These are phyloP conservation scores for Phyllosticta citribraziliensis DNA, from an alignment of 2,329 filamentous ascomycete genomes.

Conservation along the genomic window DNA sequence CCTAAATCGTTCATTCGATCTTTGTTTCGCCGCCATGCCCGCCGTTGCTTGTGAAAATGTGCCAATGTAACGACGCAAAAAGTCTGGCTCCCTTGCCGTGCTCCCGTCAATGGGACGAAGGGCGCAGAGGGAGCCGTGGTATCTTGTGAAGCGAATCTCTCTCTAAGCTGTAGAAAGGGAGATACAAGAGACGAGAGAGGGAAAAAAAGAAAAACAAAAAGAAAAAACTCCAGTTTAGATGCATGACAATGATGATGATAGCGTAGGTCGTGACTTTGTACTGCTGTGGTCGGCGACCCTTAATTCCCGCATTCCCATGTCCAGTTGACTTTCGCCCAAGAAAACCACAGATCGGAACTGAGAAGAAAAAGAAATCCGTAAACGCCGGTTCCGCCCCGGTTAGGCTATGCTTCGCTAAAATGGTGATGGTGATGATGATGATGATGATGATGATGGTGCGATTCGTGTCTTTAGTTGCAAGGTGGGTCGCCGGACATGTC, in stretches of 20 bases:
- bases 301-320: neutral
- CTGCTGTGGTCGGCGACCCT: neutral
- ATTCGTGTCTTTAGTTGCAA: neutral
- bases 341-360: neutral
- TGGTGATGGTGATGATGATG: neutral
- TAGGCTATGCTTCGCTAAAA: neutral
- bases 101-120: neutral
- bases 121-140: neutral
- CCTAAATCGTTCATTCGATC: neutral
- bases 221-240: neutral
- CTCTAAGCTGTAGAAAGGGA: neutral
- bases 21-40: neutral
- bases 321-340: neutral
- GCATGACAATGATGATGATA: neutral
- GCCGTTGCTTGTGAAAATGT: neutral
- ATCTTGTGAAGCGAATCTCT: neutral
- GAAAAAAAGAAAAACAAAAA: neutral
- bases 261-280: neutral
- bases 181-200: neutral
- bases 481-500: neutral
- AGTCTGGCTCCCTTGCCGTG: neutral
- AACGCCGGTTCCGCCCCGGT: neutral
- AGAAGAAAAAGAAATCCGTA: neutral
- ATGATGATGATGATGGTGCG: neutral
- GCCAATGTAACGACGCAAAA: neutral